Base-by-base conservation (phyloP, 2,329 filamentous ascomycete species). In the Verticillium isaacii region DNA sequence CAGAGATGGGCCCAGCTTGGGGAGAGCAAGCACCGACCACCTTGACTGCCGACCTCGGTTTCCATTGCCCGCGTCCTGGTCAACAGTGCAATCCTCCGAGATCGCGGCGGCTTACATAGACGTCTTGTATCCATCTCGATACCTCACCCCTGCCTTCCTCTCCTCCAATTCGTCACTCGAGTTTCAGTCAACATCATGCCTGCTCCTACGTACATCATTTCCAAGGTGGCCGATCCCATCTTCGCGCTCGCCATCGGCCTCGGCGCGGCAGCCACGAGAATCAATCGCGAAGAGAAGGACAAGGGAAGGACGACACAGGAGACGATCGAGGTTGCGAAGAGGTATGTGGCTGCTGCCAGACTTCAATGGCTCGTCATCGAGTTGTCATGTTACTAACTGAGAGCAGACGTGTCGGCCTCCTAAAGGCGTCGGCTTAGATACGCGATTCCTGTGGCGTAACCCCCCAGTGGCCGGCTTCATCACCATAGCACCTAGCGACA, bases 201-300 rank as follows among this genome's bases (percentile, higher is more conserved):
- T 65, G 74, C 79, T 25, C 82, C 83, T 5, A 80, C 82, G 2
- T 87, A 86, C 69, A 86, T 87, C 64, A 85, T 87, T 61, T 86
- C 84, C n/a, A 77, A 79, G 68, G 77, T 80, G 8, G 83, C 80
- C 19, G 85, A 87, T 65, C 85, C 85, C 19, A 79, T 87, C 39
- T 87, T 87, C 60, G 85, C 83, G 45, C 68, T 87, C 15, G 70
- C 80, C 61, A 86, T 87, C 60, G 85, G 85, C 19, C 66, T 86
- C 32, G 78, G 79, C 29, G 85, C 85, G 1, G 83, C 85, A 32
- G 81, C 75, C 11, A 80, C 80, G 54, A 79, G 85, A 64, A 85
- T 87, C 75, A 86, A 82, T 66, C 83, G 85, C 41, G 85, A 87
- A 68, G 82, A 85, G 66, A 83, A 83, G 71, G 81, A 81, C 58